A percentile compares a stretch with the other conserved stretches of the same genome.
These are phyloP conservation scores for Dendrobium huoshanense DNA, from an alignment of 106 monocot genomes.

Conservation along the genomic window DNA sequence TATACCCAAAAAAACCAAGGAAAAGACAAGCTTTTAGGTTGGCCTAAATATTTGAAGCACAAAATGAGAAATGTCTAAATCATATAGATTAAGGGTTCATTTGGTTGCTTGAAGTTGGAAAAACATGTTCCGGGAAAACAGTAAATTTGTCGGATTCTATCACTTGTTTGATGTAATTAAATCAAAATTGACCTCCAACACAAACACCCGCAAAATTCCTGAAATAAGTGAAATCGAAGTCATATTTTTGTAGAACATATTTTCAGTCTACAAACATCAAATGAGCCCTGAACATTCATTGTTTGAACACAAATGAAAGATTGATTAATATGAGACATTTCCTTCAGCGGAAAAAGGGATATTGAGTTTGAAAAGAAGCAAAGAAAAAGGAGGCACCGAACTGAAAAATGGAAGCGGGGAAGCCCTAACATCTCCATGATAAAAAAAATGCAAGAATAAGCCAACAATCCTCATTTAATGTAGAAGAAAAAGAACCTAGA, in stretches of 20 bases:
- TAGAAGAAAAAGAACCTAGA: neutral
- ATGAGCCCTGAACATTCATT: neutral
- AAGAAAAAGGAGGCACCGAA: too few relatives aligned
- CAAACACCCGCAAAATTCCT: too few relatives aligned
- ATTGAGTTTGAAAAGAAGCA: too few relatives aligned
- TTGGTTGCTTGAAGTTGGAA: neutral
- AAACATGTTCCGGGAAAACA: neutral
- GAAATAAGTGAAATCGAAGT: too few relatives aligned
- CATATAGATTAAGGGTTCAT: neutral
- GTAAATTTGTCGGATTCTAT: neutral
- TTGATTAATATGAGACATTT: neutral
- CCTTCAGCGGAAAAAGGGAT: neutral
- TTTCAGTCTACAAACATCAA: neutral
- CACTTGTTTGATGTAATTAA: neutral
- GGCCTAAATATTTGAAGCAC: neutral
- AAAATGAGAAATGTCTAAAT: neutral
- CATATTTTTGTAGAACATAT: neutral
- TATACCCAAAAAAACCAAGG: too few relatives aligned
- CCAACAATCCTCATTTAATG: neutral
- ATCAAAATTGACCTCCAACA: too few relatives aligned
- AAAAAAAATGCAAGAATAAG: neutral
- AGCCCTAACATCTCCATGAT: neutral
- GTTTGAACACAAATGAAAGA: neutral
- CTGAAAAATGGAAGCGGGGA: neutral
- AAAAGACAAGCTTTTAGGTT: neutral